A percentile compares a stretch with the other conserved stretches of the same genome.
phyloP scores from a whole-genome alignment of 371 early-diverging fungal genomes.

The Apophysomyces sp. region DNA sequence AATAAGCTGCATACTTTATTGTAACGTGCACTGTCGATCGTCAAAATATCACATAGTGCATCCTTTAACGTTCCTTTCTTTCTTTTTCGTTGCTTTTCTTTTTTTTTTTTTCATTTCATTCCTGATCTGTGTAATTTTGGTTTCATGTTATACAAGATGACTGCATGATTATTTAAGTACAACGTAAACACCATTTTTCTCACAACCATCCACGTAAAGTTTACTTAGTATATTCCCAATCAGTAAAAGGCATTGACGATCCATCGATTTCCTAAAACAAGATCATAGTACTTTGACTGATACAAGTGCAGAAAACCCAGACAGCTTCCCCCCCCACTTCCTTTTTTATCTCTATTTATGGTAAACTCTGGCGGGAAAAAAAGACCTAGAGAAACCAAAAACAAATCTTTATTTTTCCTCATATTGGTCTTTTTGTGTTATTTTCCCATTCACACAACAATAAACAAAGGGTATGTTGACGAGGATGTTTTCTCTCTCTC shows the following conservation, averaged over 20 bases:
- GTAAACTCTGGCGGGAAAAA: background rate
- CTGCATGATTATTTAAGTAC: conserved; percentile 1
- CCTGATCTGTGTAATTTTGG: background rate
- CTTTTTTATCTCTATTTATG: background rate
- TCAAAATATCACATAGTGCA: background rate
- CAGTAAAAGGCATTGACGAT: background rate
- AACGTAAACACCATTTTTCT: background rate
- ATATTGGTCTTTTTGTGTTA: background rate
- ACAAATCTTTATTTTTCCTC: background rate
- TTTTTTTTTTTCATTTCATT: background rate
- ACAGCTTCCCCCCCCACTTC: background rate
- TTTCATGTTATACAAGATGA: background rate
- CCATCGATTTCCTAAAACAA: background rate
- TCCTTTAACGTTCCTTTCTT: background rate
- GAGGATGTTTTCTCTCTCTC: background rate
- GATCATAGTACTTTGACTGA: background rate
- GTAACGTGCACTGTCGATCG: background rate
- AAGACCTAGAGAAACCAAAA: background rate
- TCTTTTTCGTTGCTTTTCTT: background rate
- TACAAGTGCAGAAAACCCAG: background rate
- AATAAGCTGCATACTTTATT: background rate
- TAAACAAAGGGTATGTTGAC: background rate
- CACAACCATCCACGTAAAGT: background rate
- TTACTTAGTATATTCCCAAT: background rate
- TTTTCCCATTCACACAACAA: background rate